A percentile compares a stretch with the other conserved stretches of the same genome.
phyloP scores from a whole-genome alignment of 805 yeast species.

The Kazachstania psychrophila region DNA sequence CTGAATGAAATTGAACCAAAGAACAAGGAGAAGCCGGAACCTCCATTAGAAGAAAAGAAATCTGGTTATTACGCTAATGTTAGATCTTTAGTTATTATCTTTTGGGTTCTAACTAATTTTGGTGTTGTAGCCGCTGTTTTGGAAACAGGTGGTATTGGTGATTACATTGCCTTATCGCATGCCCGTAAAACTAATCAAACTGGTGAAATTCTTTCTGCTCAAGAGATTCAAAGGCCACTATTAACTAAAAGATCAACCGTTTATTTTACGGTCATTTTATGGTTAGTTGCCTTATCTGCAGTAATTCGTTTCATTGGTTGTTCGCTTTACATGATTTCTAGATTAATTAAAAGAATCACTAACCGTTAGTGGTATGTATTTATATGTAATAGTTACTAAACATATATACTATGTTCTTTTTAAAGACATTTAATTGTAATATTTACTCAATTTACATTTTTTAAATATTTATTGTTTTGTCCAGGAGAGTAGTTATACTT shows the following conservation, averaged over 20 bases:
- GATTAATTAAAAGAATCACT: slow-evolving; percentile 23
- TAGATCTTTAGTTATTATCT: slow-evolving; percentile 77
- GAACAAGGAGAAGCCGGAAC: slow-evolving; percentile 27
- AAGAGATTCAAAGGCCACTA: slow-evolving; percentile 13
- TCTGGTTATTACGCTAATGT: slow-evolving; percentile 84
- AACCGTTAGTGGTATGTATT: slow-evolving; percentile 4
- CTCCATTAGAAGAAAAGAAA: slow-evolving; percentile 43
- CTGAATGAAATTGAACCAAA: slow-evolving; percentile 38
- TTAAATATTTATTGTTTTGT: too few species aligned
- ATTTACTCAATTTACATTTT: too few species aligned
- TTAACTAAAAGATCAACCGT: slow-evolving; percentile 42
- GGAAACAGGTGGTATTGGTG: slow-evolving; percentile 70
- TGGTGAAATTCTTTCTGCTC: slow-evolving; percentile 8
- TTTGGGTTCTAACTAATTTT: slow-evolving; percentile 85
- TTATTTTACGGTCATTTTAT: slow-evolving; percentile 75
- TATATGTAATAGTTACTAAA: not conserved
- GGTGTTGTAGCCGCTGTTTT: slow-evolving; percentile 74
- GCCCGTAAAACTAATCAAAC: slow-evolving; percentile 9
- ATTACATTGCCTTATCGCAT: slow-evolving; percentile 24
- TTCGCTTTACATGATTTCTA: slow-evolving; percentile 41
- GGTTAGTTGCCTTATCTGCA: slow-evolving; percentile 91
- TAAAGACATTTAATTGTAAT: too few species aligned
- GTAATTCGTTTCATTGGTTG: slow-evolving; percentile 75
- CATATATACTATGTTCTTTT: too few species aligned
- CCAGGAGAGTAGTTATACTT: too few species aligned